Evolutionary conservation across 2,329 filamentous ascomycete genomes (phyloP).

Genomic region (Aaosphaeria pasadenensis): DNA sequence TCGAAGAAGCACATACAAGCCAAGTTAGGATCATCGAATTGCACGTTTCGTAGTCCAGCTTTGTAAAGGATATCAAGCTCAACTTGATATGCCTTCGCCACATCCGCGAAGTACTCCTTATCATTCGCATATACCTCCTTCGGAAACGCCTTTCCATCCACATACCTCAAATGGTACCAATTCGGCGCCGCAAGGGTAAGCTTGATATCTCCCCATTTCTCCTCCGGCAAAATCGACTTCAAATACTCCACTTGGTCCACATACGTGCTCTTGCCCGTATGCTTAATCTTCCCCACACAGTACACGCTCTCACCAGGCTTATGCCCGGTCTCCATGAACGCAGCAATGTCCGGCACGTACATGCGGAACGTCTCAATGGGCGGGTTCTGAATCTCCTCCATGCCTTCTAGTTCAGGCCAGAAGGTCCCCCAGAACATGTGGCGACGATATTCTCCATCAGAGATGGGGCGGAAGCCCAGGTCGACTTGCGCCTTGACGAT

Average conservation of each 20-base stretch:
- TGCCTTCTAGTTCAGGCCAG: conserved; percentile 50
- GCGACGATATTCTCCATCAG: conserved; percentile 63
- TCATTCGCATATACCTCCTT: conserved; percentile 41
- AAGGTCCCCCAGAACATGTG: conserved; percentile 55
- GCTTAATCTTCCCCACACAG: conserved; percentile 55
- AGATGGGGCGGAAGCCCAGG: conserved; percentile 59
- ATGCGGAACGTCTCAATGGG: conserved; percentile 51
- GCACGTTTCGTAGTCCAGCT: conserved; percentile 42
- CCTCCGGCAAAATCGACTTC: conserved; percentile 54
- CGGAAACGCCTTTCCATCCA: conserved; percentile 47
- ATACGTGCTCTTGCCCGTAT: conserved; percentile 52
- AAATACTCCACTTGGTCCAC: conserved; percentile 57
- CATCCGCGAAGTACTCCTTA: conserved; percentile 42
- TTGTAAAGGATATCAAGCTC: conserved; percentile 45
- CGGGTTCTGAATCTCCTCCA: conserved; percentile 48
- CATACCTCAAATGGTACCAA: conserved; percentile 64
- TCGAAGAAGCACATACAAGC: conserved; percentile 25
- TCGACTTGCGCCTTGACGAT: conserved; percentile 62
- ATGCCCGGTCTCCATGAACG: conserved; percentile 55
- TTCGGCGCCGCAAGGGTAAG: conserved; percentile 63
- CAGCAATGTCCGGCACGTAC: conserved; percentile 59
- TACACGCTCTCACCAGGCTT: conserved; percentile 55
- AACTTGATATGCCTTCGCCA: conserved; percentile 42
- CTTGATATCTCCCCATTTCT: conserved; percentile 62
- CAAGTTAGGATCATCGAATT: conserved; percentile 45